Conservation (phyloP, 345 rosid genomes). For the Salix purpurea region DNA sequence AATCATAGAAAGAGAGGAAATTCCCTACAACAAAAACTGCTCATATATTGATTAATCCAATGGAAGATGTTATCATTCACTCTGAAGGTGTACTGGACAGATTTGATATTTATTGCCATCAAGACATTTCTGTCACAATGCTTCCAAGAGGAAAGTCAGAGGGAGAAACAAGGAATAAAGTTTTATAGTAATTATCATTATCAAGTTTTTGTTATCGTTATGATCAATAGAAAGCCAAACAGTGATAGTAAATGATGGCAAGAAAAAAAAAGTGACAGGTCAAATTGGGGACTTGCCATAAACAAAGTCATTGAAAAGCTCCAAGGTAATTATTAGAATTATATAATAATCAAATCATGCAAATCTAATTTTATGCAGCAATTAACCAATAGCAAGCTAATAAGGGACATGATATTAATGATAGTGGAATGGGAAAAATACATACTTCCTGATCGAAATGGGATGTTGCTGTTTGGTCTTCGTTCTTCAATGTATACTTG, state of each 20-base stretch:
- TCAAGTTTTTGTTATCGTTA: not conserved
- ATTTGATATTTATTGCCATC: not conserved
- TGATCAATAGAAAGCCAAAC: not conserved
- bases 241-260: not conserved
- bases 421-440: not conserved
- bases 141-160: not conserved
- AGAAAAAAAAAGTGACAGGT: too few relatives aligned
- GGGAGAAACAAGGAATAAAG: not conserved
- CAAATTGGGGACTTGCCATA: too few relatives aligned
- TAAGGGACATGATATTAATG: not conserved
- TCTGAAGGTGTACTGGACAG: not conserved
- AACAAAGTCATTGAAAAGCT: too few relatives aligned
- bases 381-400: not conserved
- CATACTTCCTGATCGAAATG: constrained; percentile 60
- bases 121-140: not conserved
- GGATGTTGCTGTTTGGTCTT: constrained; percentile 56
- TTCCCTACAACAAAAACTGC: too few relatives aligned
- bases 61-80: not conserved
- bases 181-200: not conserved
- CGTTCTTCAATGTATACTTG: constrained; percentile 67
- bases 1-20: too few relatives aligned
- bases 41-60: too few relatives aligned
- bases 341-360: not conserved
- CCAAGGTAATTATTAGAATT: not conserved
- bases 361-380: not conserved